Evolutionary conservation across 805 yeast species (phyloP).

Genomic region (Yueomyces sinensis): DNA sequence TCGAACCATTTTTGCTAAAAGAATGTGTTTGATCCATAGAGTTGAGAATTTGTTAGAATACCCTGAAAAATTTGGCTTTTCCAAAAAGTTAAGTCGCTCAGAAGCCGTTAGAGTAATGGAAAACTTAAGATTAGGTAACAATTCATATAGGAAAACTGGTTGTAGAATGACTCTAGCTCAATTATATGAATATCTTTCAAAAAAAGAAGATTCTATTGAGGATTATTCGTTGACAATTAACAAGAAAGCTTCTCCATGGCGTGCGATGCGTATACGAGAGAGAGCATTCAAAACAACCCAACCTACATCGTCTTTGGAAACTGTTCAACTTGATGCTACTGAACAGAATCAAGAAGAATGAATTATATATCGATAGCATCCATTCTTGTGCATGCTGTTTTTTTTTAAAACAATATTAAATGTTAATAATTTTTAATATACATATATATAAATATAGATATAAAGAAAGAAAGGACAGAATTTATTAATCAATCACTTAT

Average conservation of each 20-base stretch:
- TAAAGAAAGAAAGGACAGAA: too few species aligned
- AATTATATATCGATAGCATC: too few species aligned
- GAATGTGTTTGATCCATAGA: slow-evolving; percentile 16
- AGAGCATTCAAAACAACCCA: too few species aligned
- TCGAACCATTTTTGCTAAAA: slow-evolving; percentile 17
- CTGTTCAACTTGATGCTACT: too few species aligned
- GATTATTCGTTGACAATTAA: slow-evolving; percentile 14
- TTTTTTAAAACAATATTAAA: too few species aligned
- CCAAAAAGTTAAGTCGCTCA: slow-evolving; percentile 7
- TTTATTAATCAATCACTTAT: too few species aligned
- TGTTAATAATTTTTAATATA: too few species aligned
- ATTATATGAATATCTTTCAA: slow-evolving; percentile 17
- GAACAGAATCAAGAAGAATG: too few species aligned
- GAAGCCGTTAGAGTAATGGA: slow-evolving; percentile 17
- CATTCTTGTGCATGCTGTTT: too few species aligned
- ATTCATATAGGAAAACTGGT: slow-evolving; percentile 10
- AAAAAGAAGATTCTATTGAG: slow-evolving; percentile 11
- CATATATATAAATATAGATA: too few species aligned
- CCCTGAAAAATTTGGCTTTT: slow-evolving; percentile 12
- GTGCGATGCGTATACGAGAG: too few species aligned
- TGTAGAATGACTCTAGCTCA: slow-evolving; percentile 14
- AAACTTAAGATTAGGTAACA: slow-evolving; percentile 20
- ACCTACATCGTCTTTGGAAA: too few species aligned
- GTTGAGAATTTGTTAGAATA: slow-evolving; percentile 12
- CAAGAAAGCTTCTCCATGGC: slow-evolving; percentile 9